Conservation (phyloP, 2,329 filamentous ascomycete genomes). For the Westerdykella ornata region DNA sequence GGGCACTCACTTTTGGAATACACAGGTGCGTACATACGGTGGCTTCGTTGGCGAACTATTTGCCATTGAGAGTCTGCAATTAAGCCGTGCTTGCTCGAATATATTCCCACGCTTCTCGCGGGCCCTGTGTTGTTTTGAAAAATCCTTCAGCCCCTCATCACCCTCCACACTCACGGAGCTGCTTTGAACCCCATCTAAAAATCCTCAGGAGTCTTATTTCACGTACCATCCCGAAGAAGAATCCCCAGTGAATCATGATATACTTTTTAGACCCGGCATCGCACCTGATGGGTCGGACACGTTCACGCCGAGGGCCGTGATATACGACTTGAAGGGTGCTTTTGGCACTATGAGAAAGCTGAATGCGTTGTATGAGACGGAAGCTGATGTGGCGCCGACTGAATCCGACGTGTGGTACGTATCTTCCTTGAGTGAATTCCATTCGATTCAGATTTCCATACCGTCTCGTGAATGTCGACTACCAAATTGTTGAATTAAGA, state of each 20-base stretch:
- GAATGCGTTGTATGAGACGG: conserved; percentile 74
- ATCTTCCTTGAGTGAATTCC: not conserved
- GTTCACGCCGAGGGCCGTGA: conserved; percentile 81
- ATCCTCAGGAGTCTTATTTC: conserved; percentile 82
- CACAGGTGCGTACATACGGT: conserved; percentile 58
- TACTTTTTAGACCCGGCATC: conserved; percentile 81
- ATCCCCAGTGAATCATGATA: conserved; percentile 67
- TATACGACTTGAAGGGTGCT: conserved; percentile 91
- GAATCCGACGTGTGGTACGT: conserved; percentile 24
- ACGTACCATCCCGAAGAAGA: conserved; percentile 67
- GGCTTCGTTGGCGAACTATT: not conserved
- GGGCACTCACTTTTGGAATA: conserved; percentile 96
- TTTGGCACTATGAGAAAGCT: conserved; percentile 84
- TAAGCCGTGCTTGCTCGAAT: too few relatives aligned
- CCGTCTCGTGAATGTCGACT: not conserved
- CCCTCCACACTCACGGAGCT: not conserved
- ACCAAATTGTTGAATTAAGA: not conserved
- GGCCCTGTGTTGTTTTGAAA: too few relatives aligned
- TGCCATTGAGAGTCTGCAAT: not conserved
- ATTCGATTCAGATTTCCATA: not conserved
- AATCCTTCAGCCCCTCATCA: not conserved
- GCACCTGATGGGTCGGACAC: conserved; percentile 82
- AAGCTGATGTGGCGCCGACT: conserved; percentile 34
- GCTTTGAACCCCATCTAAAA: not conserved
- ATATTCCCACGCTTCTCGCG: too few relatives aligned